Conservation (phyloP, 495 filamentous ascomycete species). For the Lasiosphaeriaceae sp. region DNA sequence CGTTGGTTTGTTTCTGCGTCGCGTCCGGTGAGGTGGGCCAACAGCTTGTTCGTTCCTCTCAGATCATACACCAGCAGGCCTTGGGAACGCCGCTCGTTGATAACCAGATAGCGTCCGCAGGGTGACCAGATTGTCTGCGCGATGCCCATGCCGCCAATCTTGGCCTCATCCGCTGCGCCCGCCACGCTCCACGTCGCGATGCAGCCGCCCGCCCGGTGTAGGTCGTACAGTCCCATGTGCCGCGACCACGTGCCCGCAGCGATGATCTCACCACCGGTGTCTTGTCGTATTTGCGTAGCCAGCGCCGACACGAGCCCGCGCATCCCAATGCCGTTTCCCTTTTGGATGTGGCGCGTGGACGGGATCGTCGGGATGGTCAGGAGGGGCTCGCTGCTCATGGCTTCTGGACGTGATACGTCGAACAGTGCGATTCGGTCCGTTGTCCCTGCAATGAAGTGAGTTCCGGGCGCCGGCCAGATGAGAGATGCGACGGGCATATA, state of each 20-base stretch:
- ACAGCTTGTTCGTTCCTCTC: constrained; percentile 61
- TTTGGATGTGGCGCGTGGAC: constrained; percentile 64
- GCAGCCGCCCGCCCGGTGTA: constrained; percentile 58
- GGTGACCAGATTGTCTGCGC: constrained; percentile 75
- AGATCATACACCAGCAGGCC: constrained; percentile 81
- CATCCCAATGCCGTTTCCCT: constrained; percentile 73
- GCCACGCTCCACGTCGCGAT: constrained; percentile 62
- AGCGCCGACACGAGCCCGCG: constrained; percentile 77
- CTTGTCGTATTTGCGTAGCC: constrained; percentile 29
- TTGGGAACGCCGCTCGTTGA: constrained; percentile 76
- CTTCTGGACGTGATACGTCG: constrained; percentile 64
- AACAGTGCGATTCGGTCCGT: constrained; percentile 72
- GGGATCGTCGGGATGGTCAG: constrained; percentile 66
- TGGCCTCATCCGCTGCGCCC: constrained; percentile 31
- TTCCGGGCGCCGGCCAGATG: constrained; percentile 58
- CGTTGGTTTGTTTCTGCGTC: constrained; percentile 72
- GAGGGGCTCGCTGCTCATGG: constrained; percentile 48
- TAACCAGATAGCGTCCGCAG: constrained; percentile 81
- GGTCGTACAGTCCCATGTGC: constrained; percentile 71
- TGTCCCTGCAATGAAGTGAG: constrained; percentile 67
- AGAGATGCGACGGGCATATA: constrained; percentile 75
- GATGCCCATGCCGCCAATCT: constrained; percentile 62
- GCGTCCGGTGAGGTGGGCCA: constrained; percentile 69
- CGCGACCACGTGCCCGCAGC: constrained; percentile 82
- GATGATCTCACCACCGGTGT: constrained; percentile 45